Conservation (phyloP, 345 rosid genomes). For the Aegle marmelos region DNA sequence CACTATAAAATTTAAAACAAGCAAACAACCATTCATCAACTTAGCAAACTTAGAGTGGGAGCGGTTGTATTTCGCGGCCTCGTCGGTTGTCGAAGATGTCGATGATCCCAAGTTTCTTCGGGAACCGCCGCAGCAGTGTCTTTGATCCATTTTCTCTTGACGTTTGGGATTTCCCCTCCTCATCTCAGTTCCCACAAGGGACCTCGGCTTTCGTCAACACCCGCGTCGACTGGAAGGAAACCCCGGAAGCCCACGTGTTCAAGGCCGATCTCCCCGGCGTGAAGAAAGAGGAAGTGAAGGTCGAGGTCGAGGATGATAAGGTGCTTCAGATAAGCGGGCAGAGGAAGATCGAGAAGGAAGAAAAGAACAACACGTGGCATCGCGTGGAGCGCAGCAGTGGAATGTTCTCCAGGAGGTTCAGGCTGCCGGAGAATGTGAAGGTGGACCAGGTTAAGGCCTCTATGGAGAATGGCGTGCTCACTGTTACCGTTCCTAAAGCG, state of each 20-base stretch:
- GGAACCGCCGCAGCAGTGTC: background rate
- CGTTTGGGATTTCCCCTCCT: background rate
- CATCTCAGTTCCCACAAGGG: background rate
- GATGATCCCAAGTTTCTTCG: background rate
- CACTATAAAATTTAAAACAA: too few relatives aligned
- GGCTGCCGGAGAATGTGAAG: background rate
- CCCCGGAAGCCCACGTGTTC: background rate
- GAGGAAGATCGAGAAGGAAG: background rate
- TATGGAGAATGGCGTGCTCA: background rate
- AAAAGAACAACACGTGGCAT: background rate
- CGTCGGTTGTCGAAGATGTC: background rate
- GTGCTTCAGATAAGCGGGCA: background rate
- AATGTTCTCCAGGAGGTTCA: background rate
- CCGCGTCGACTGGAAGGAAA: constrained; percentile 20
- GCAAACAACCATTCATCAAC: too few relatives aligned
- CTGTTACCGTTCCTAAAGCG: background rate
- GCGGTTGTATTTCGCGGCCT: background rate
- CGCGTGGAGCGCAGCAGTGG: background rate
- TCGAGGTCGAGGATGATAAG: too few relatives aligned
- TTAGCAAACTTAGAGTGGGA: too few relatives aligned
- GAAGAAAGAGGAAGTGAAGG: too few relatives aligned
- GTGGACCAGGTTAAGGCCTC: background rate
- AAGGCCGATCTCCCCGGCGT: background rate
- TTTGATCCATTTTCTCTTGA: background rate
- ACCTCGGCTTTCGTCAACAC: constrained; percentile 5